phyloP scores from a whole-genome alignment of 108 stramenopile genomes.

The Skeletonema potamos region DNA sequence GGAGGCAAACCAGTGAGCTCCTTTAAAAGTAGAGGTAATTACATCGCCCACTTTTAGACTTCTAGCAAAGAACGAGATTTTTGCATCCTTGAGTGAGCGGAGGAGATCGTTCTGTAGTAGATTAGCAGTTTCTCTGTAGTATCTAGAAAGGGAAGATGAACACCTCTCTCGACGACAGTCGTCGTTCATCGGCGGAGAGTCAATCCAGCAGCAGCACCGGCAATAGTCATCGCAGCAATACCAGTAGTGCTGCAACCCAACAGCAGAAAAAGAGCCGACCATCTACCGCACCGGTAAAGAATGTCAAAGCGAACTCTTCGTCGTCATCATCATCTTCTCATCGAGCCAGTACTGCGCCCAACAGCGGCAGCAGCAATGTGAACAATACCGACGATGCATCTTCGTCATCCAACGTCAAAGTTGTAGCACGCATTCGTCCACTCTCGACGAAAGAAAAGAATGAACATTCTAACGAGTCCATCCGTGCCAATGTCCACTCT shows the following conservation, averaged over 20 bases:
- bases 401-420: conserved; percentile 30
- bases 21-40: no score
- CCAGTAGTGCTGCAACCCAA: neutral
- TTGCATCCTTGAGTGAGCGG: no score
- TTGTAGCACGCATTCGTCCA: conserved; percentile 94
- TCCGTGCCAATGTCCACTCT: conserved; percentile 6
- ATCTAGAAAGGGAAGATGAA: neutral
- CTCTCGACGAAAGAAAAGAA: conserved; percentile 88
- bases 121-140: no score
- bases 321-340: neutral
- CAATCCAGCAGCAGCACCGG: neutral
- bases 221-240: neutral
- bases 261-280: neutral
- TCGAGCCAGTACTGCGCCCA: neutral
- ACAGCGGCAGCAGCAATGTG: neutral
- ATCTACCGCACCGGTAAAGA: neutral
- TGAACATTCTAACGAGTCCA: conserved; percentile 57
- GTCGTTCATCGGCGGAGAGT: neutral
- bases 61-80: no score
- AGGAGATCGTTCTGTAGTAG: no score
- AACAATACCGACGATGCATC: conserved; percentile 1
- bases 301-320: neutral
- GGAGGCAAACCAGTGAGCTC: no score
- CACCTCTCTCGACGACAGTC: neutral
- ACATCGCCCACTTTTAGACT: no score